Base-by-base conservation (phyloP, 1,284 basidiomycete genomes). In the Gymnopus androsaceus region DNA sequence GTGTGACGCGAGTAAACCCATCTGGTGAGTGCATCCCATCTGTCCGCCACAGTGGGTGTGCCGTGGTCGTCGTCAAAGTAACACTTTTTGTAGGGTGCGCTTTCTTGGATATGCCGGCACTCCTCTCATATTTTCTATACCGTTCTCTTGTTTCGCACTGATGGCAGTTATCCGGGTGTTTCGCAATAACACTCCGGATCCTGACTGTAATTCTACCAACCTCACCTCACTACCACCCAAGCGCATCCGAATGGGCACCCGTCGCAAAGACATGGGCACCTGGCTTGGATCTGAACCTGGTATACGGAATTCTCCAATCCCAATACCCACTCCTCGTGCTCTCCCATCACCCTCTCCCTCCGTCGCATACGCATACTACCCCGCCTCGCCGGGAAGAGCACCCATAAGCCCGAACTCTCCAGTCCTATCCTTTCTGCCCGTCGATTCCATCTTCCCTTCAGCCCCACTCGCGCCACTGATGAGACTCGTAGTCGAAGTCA, bases 71-170 rank as follows among this genome's bases (percentile, higher is more conserved):
- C 45, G 17, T 41, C 33, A 4, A 36, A 46, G 21, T 42, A 38
- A 49, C 15, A 19, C 34, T 42, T 27, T 54, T 30, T 23, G 3
- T 49, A 88, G 85, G 86, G 72, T 82, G 41, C 79, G 84, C 50
- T 77, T 87, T 52, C 61, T 85, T 14, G 79, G 82, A 50, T 86
- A 84, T 63, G 78, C 84, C 8, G 86, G 84, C 27, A 66, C 76
- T 17, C 78, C 83, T 0, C 73, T 84, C 59, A 55, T 83, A 33
- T 65, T 83, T 14, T 73, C 76, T 3, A 64, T 85, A 15, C 84
- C 85, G 3, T 80, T 77, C 38, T 69, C 85, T 31, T 68, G 73
- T 56, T 63, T 82, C 11, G 82, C 82, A 19, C 62, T 76, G 30
- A 58, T 70, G n/a, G 78, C 82, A 3, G 68, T 76, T 33, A 53